A percentile compares a stretch with the other conserved stretches of the same genome.
Conservation (phyloP, 139 green algal species). For the Penium margaritaceum region DNA sequence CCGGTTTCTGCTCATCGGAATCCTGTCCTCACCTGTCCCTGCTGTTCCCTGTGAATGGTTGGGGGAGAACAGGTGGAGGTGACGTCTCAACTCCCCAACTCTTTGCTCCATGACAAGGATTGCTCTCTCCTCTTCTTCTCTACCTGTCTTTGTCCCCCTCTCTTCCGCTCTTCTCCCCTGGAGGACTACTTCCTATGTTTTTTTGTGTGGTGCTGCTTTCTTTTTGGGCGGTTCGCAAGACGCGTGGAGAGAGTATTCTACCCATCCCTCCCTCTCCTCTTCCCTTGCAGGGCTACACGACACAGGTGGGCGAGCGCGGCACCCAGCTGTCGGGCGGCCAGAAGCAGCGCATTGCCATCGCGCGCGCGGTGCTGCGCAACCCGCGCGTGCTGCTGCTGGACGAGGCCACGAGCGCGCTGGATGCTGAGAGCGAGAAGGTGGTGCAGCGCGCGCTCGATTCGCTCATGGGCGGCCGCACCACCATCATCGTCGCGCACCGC, state of each 20-base stretch:
- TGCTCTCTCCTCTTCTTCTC: not conserved
- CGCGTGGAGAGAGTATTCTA: no score
- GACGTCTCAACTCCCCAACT: no score
- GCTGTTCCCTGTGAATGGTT: no score
- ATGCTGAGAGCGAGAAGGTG: slow-evolving; percentile 62
- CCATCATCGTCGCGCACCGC: slow-evolving; percentile 46
- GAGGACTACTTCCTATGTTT: not conserved
- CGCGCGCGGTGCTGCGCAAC: slow-evolving; percentile 71
- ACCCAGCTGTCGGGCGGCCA: slow-evolving; percentile 69
- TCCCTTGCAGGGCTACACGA: slow-evolving; percentile 23
- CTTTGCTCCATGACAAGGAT: not conserved
- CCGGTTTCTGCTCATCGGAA: no score
- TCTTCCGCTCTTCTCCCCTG: not conserved
- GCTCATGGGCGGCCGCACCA: slow-evolving; percentile 39
- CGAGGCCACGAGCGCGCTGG: slow-evolving; percentile 79
- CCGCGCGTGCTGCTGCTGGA: slow-evolving; percentile 78
- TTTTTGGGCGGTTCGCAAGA: no score
- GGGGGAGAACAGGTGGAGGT: no score
- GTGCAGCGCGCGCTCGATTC: slow-evolving; percentile 46
- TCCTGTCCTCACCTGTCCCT: no score
- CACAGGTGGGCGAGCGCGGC: slow-evolving; percentile 46
- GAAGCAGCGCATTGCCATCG: slow-evolving; percentile 88
- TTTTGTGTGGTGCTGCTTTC: slow-evolving; percentile 53
- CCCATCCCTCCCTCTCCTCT: not conserved
- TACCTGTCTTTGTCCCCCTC: not conserved